Evolutionary conservation across 73 alveolate species (phyloP), one percentile per base, ranked within the genome.

Genomic region (Paramecium tetraurelia): DNA sequence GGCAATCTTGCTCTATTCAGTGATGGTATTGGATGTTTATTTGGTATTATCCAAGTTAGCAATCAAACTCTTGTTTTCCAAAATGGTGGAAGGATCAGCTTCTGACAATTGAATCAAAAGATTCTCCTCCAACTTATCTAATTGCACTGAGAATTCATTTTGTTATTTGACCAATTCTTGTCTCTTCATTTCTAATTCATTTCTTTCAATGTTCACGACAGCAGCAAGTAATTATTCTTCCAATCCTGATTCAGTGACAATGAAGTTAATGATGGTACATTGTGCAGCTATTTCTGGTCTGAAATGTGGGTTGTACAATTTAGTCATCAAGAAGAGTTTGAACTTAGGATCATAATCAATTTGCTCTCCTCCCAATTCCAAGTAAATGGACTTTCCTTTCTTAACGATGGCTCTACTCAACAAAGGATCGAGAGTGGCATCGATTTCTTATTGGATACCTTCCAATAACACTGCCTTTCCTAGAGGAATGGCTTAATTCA

Each of bases 271-370:
- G 90, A 99, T 96, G 29, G 99, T 99, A 93, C 99, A 98, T 94
- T 98, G 98, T 22, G 99, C 99, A n/a, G 99, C 99, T 57, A 97
- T 98, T 96, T 99, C 99, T 22, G 99, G 99, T 90, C 99, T 95
- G 95, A 98, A 99, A 96, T 99, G 99, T 21, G 99, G 99, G 76
- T 99, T 99, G 92, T 97, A 94, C 89, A 99, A 97, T 93, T 98
- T 98, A 35, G 99, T 98, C 94, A 97, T 97, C 85, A 99, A 95
- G 97, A 95, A 98, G 16, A 99, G 98, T 94, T 95, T 98, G 96
- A 99, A 98, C 59, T 97, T 96, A 27, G 99, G 98, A 92, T 96
- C 96, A 75, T 97, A 97, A 86, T 98, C 99, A 77, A 98, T 97
- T 93, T 98, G 99, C 86, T 97, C 99, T 70, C 97, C 96, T 86